Base-by-base conservation (phyloP, 306 rosid genomes). In the Trifolium dubium region DNA sequence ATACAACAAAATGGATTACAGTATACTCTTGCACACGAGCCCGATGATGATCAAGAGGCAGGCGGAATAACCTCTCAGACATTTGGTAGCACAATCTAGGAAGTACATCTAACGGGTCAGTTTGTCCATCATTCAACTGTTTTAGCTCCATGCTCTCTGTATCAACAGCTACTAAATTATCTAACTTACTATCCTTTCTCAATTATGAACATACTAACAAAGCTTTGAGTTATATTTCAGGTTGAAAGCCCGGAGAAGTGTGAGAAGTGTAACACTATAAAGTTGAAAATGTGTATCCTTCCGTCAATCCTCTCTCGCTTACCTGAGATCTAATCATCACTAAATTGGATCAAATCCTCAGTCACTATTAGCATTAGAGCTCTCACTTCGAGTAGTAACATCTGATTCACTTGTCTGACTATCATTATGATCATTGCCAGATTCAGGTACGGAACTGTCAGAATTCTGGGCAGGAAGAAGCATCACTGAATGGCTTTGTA, bases 381-480 rank as follows among this genome's bases (percentile, higher is more conserved):
- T 67, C 53, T 77, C 69, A 59, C 73, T 73, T 82, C 49, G 54
- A 51, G 83, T 53, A 64, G 71, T 74, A 71, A 18, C 74, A 53
- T 62, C 69, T 23, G 56, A 51, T 75, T 81, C 74, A 75, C 14
- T 72, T 13, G 69, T 82, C 71, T 60, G 86, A 35, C 46, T 65
- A 69, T 82, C 83, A 17, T 76, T 77, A 15, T 77, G 67, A 67
- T 79, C 73, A 63, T 51, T 71, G 54, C 66, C 65, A 49, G 69
- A 39, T 35, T 64, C 79, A 60, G 83, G 78, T 44, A 23, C 71
- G 15, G 53, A 71, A 67, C 46, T 53, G 74, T 82, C 80, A 34
- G 86, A 80, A 76, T 66, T 86, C 74, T 81, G 86, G 77, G 68
- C 64, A 8, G 81, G 83, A 60, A 78, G 78, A 62, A 89, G 80